These are phyloP conservation scores for Candida insectorum DNA, from an alignment of 805 yeast genomes.

Conservation along the genomic window DNA sequence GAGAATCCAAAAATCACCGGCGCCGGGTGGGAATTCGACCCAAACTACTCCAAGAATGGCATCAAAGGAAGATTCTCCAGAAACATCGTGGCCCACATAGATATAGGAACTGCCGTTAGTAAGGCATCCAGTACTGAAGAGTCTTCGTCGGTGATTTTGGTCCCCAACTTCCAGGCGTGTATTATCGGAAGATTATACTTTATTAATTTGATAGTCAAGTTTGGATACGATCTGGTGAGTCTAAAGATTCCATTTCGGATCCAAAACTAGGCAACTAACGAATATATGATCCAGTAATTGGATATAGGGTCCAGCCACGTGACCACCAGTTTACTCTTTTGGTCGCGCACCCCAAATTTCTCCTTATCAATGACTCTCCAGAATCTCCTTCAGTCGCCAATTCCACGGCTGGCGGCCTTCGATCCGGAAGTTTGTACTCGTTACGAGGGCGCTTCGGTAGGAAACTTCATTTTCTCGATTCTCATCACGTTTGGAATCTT, in stretches of 20 bases:
- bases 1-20: constrained; percentile 5
- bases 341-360: too few relatives aligned
- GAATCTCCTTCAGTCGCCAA: too few relatives aligned
- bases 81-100: constrained; percentile 6
- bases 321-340: too few relatives aligned
- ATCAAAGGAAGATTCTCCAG: constrained; percentile 4
- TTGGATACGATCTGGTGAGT: constrained; percentile 21
- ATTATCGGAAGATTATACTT: constrained; percentile 34
- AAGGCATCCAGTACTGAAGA: constrained; percentile 21
- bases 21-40: constrained; percentile 1
- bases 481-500: constrained; percentile 64
- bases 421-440: constrained; percentile 30
- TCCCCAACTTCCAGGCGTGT: constrained; percentile 40
- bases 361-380: too few relatives aligned
- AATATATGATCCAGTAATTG: too few relatives aligned
- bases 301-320: too few relatives aligned
- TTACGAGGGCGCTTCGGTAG: constrained; percentile 47
- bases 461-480: constrained; percentile 48
- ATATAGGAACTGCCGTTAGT: constrained; percentile 7
- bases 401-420: too few relatives aligned
- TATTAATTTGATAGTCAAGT: constrained; percentile 22
- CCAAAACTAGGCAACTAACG: neutral
- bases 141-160: constrained; percentile 22
- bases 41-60: neutral
- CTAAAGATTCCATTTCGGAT: constrained; percentile 26